These are phyloP conservation scores for Jacaranda copaia DNA, from an alignment of 257 asterid species.

Conservation along the genomic window DNA sequence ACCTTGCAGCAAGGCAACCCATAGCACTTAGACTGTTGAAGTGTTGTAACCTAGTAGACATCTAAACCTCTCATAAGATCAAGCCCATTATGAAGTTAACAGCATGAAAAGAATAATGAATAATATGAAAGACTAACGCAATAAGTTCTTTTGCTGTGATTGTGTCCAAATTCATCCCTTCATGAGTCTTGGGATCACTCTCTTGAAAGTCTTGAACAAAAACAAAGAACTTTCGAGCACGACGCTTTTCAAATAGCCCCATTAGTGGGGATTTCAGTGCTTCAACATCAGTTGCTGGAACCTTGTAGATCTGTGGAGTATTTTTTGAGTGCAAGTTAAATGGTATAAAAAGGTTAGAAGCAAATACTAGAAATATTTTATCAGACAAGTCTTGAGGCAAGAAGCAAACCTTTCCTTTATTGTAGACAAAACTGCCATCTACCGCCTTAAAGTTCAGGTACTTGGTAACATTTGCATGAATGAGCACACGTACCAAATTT, in stretches of 20 bases:
- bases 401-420: constrained; percentile 84
- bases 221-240: constrained; percentile 89
- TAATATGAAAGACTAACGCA: constrained; percentile 54
- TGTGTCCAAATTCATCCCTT: constrained; percentile 81
- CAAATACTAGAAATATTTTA: background rate
- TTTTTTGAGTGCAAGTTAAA: constrained; percentile 21
- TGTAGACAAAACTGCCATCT: constrained; percentile 96
- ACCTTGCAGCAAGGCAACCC: no score
- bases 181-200: constrained; percentile 82
- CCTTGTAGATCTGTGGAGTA: constrained; percentile 77
- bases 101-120: background rate
- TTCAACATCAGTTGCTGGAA: constrained; percentile 99
- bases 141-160: constrained; percentile 77
- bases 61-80: constrained; percentile 4
- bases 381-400: constrained; percentile 6
- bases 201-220: constrained; percentile 94
- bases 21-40: no score
- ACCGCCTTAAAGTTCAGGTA: constrained; percentile 98
- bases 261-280: constrained; percentile 91
- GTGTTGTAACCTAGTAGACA: background rate
- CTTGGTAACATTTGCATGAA: constrained; percentile 94
- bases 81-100: constrained; percentile 4
- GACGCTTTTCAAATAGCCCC: constrained; percentile 97
- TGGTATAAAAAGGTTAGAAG: background rate
- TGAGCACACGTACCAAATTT: constrained; percentile 88